Conservation (phyloP, 768 basidiomycete species). For the Boletus tylopilopsis region DNA sequence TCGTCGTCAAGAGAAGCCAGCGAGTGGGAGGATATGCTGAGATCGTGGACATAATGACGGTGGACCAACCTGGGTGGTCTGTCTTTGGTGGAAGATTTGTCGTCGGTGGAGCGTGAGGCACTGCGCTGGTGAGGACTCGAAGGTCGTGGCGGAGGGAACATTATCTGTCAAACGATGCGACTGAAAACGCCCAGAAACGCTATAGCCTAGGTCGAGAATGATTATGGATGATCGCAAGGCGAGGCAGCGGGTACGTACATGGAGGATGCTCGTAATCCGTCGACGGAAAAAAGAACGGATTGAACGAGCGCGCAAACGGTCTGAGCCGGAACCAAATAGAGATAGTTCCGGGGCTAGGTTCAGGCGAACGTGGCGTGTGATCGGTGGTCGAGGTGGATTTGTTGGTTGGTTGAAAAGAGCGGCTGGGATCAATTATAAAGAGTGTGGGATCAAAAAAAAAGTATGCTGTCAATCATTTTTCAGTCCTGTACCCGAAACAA, state of each 20-base stretch:
- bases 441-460: slow-evolving; percentile 7
- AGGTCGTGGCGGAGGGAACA: slow-evolving; percentile 8
- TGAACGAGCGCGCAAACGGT: slow-evolving; percentile 9
- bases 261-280: too few relatives aligned
- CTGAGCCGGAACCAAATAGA: slow-evolving; percentile 16
- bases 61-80: slow-evolving; percentile 10
- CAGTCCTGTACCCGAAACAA: too few relatives aligned
- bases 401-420: not conserved
- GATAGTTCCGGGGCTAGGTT: slow-evolving; percentile 7
- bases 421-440: slow-evolving; percentile 5
- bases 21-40: slow-evolving; percentile 18
- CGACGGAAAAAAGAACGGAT: not conserved
- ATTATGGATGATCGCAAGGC: too few relatives aligned
- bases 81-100: slow-evolving; percentile 8
- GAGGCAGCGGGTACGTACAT: slow-evolving; percentile 24
- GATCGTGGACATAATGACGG: slow-evolving; percentile 12
- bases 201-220: slow-evolving; percentile 15
- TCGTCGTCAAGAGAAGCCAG: slow-evolving; percentile 15
- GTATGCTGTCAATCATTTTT: too few relatives aligned
- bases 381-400: slow-evolving; percentile 13
- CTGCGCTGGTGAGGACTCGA: slow-evolving; percentile 10
- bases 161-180: too few relatives aligned
- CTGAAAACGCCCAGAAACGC: slow-evolving; percentile 15
- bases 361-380: slow-evolving; percentile 6
- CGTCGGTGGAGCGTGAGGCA: slow-evolving; percentile 18